These are phyloP conservation scores for Naganishia cerealis DNA, from an alignment of 1,284 basidiomycete species.

Conservation along the genomic window DNA sequence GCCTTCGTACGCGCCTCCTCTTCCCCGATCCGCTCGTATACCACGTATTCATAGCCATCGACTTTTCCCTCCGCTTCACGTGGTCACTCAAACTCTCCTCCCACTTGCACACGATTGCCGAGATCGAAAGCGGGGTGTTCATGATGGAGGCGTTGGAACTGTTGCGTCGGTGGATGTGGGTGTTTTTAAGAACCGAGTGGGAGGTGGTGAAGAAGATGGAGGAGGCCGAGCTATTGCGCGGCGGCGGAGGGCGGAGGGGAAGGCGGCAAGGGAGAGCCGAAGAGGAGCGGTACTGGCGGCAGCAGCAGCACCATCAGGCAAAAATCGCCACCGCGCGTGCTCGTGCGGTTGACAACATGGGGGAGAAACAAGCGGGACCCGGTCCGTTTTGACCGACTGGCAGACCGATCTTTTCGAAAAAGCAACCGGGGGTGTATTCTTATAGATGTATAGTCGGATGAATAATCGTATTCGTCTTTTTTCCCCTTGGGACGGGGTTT, in stretches of 20 bases:
- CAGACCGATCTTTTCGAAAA: not conserved
- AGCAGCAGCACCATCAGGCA: no score
- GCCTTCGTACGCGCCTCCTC: slow-evolving; percentile 66
- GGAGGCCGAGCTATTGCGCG: not conserved
- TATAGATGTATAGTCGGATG: not conserved
- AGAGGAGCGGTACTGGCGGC: not conserved
- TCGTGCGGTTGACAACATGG: not conserved
- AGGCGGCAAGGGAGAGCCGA: not conserved
- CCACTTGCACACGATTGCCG: slow-evolving; percentile 78
- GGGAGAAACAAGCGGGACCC: not conserved
- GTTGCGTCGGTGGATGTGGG: slow-evolving; percentile 90
- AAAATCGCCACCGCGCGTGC: no score
- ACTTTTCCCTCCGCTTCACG: slow-evolving; percentile 86
- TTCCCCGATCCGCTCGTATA: slow-evolving; percentile 77
- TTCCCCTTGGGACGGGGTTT: no score
- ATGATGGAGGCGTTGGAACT: slow-evolving; percentile 88
- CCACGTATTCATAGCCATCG: slow-evolving; percentile 76
- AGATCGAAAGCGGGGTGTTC: slow-evolving; percentile 82
- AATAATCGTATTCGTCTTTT: no score
- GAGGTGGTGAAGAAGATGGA: slow-evolving; percentile 68
- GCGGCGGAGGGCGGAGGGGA: not conserved
- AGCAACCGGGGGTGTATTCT: not conserved
- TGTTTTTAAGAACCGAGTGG: slow-evolving; percentile 94
- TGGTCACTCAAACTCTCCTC: slow-evolving; percentile 91
- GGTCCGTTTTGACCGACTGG: not conserved